Evolutionary conservation across 768 basidiomycete genomes (phyloP).

Genomic region (Termitomyces sp.): DNA sequence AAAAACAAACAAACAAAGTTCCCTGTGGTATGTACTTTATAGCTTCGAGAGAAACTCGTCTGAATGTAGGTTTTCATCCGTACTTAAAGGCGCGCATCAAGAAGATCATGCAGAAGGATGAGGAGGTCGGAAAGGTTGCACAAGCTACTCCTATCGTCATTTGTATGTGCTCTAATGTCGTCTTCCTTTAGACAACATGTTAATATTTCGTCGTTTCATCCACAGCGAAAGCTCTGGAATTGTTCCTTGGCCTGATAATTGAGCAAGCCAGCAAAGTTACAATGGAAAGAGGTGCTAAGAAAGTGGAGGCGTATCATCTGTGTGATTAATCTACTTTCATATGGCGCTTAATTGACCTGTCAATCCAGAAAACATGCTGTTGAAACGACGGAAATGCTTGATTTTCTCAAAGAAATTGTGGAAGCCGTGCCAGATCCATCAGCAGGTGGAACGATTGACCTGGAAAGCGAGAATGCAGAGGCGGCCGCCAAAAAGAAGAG

Average conservation of each 20-base stretch:
- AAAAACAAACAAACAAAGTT: conserved; percentile 92
- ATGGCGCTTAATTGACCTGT: not conserved
- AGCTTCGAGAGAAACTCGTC: not conserved
- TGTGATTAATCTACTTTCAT: conserved; percentile 37
- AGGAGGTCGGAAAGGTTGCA: conserved; percentile 97
- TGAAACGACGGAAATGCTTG: conserved; percentile 82
- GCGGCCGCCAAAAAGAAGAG: conserved; percentile 51
- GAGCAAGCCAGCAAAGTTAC: conserved; percentile 83
- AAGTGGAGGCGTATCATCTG: conserved; percentile 93
- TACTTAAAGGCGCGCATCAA: conserved; percentile 85
- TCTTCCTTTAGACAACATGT: not conserved
- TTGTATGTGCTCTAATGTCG: conserved; percentile 52
- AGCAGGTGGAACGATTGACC: conserved; percentile 72
- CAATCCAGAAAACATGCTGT: conserved; percentile 85
- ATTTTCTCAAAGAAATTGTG: conserved; percentile 93
- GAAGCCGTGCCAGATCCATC: conserved; percentile 84
- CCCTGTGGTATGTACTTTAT: conserved; percentile 63
- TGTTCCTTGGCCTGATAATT: conserved; percentile 84
- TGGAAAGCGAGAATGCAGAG: conserved; percentile 58
- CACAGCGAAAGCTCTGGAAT: conserved; percentile 89
- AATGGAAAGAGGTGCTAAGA: conserved; percentile 72
- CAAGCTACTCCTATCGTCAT: conserved; percentile 96
- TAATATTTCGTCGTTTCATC: not conserved
- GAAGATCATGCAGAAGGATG: conserved; percentile 99
- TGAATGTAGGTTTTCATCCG: not conserved